Evolutionary conservation across 192 early-diverging fungal species (phyloP), one percentile per base, ranked within the genome.

Genomic region (Linnemannia zychae): DNA sequence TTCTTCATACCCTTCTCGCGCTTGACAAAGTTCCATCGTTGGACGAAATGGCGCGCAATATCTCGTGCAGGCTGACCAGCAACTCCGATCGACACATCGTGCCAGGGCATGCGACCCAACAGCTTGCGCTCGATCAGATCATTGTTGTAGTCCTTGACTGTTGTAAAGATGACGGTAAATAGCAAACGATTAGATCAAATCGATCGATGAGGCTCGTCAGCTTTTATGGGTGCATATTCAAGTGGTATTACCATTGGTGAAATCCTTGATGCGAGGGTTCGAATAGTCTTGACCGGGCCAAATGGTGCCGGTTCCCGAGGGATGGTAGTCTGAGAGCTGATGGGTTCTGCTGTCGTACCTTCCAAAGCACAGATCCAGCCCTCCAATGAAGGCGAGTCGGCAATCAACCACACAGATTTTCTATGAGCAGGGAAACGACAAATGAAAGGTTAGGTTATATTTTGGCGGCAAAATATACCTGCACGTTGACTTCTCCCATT

Each of bases 1-100:
- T 90, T 89, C 47, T 88, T 88, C 88, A 87, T 84, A n/a, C 89
- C 91, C 75, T 94, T 95, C 71, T 92, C 87, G 77, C 91, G 89
- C 81, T 97, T 97, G 77, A 96, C 88, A 85, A 96, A 96, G 80
- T 97, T 97, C 96, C 96, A 97, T 7, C 96, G 90, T 89, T 96
- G 91, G 67, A 94, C 94, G 79, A 97, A 96, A 83, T 97, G 96
- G 60, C 95, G 90, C 7, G 94, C 94, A 47, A 97, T 90, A 76
- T 97, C 96, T 18, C 93, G 90, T 34, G 95, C 95, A 6, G 96
- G 93, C 78, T 88, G 91, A 57, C 96, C 96, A 9, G 95, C 89
- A 80, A 97, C 91, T 63, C 91, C 95, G 78, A 96, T 90, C 20
- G 93, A 92, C 38, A 97, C 89, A 70, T 97, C 96, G 82, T 97